phyloP scores from a whole-genome alignment of 2,329 filamentous ascomycete genomes.

The Ophiostoma quercus region DNA sequence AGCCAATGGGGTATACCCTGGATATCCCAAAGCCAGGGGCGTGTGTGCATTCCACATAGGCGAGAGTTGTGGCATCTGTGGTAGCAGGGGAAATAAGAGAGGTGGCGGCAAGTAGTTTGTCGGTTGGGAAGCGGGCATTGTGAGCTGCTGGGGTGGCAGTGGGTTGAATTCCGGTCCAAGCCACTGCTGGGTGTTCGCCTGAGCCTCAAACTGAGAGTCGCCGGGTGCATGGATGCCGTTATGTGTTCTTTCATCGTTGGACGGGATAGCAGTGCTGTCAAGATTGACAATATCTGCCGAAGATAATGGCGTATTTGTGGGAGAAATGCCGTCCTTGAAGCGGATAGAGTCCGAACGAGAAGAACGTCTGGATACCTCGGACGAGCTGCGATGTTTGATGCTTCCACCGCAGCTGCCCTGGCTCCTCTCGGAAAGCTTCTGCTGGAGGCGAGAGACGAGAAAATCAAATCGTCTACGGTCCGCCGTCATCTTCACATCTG shows the following conservation, averaged over 20 bases:
- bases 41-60: neutral
- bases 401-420: neutral
- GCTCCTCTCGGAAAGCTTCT: slow-evolving; percentile 19
- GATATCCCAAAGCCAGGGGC: neutral
- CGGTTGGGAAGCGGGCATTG: neutral
- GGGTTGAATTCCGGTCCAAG: neutral
- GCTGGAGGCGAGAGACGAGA: slow-evolving; percentile 23
- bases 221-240: neutral
- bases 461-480: slow-evolving; percentile 23
- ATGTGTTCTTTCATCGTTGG: neutral
- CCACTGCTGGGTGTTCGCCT: neutral
- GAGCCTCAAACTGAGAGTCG: neutral
- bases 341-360: neutral
- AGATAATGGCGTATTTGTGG: neutral
- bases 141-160: neutral
- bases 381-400: neutral
- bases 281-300: neutral
- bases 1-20: neutral
- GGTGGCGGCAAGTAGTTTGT: no score
- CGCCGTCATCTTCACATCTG: neutral
- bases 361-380: neutral
- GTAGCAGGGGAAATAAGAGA: neutral
- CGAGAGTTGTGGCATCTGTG: neutral
- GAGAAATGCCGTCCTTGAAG: neutral
- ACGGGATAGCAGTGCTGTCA: neutral